Base-by-base conservation (phyloP, 352 stramenopile species). In the Pythium scleroteichum region DNA sequence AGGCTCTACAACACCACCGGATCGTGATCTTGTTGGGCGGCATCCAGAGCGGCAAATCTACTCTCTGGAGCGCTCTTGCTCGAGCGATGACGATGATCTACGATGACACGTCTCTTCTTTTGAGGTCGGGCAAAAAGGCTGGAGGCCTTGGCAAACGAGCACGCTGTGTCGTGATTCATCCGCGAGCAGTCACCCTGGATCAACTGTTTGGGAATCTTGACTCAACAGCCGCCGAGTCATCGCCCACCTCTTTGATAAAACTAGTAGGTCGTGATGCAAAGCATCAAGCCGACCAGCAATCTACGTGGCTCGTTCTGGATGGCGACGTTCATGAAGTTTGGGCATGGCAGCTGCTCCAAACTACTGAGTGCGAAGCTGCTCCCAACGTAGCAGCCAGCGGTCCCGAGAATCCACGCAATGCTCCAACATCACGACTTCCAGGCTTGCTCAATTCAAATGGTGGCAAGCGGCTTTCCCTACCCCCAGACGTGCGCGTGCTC, bases 301-400 rank as follows among this genome's bases (percentile, higher is more conserved):
- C 78, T 8, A 87, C 81, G 17, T 94, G 84, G 82, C 55, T 92
- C 6, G 54, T 90, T 5, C 60, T 94, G 16, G 84, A 94, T 55
- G 80, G 84, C 0, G 72, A 86, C n/a, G 29, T 90, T 1, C 64
- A 73, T 44, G 16, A 61, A 5, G 42, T 41, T 0, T 94, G 82
- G 82, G 73, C 65, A 12, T 79, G 85, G 10, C 71, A 67, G 26
- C n/a, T 92, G 16, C 22, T 90, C 1, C 75, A 71, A 26, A 23
- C 38, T 6, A 42, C 58, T 24, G 57, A 75, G 1, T 54, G 73
- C 29, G 5, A 5, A 5, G 29, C 29, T 10, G 29, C 29, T 10
- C 29, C 29, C 29, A 5, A 35, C 29, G 29, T 5, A 35, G 10
- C 55, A 2, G 51, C 68, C 7, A 55, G 64, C 27, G 54, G 62